A percentile compares a stretch with the other conserved stretches of the same genome.
Conservation (phyloP, 1,284 basidiomycete genomes). For the Amylostereum chailletii region DNA sequence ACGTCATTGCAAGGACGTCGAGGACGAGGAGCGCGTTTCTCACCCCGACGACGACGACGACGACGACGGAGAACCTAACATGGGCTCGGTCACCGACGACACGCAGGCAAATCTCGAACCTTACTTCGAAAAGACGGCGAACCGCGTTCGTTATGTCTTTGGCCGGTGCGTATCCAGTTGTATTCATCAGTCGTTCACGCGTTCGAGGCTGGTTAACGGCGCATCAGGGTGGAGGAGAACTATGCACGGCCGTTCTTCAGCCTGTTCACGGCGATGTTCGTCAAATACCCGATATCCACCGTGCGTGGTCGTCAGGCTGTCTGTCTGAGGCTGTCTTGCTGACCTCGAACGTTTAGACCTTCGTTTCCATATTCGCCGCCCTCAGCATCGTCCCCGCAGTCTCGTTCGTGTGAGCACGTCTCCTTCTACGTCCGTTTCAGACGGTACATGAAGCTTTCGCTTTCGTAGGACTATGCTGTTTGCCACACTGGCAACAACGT, state of each 20-base stretch:
- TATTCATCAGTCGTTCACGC: not conserved
- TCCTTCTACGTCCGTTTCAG: too few relatives aligned
- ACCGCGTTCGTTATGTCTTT: conserved; percentile 1
- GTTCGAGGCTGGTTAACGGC: not conserved
- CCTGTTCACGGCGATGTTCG: not conserved
- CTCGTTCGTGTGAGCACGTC: conserved; percentile 18
- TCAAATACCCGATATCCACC: conserved; percentile 5
- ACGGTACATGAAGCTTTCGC: not conserved
- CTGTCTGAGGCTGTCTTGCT: not conserved
- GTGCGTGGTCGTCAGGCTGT: not conserved
- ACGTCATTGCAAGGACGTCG: too few relatives aligned
- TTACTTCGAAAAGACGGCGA: not conserved
- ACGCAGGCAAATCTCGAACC: not conserved
- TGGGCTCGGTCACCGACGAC: not conserved
- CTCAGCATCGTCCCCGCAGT: conserved; percentile 24
- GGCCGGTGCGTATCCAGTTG: not conserved
- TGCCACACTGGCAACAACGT: conserved; percentile 11
- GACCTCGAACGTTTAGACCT: conserved; percentile 15
- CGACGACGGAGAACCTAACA: not conserved
- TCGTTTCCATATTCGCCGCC: conserved; percentile 20
- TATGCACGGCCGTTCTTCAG: not conserved
- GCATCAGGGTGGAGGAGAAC: not conserved
- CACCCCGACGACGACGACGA: not conserved
- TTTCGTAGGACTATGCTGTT: too few relatives aligned
- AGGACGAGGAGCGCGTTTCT: too few relatives aligned